Base-by-base conservation (phyloP, 495 filamentous ascomycete species). In the Podospora sp. region DNA sequence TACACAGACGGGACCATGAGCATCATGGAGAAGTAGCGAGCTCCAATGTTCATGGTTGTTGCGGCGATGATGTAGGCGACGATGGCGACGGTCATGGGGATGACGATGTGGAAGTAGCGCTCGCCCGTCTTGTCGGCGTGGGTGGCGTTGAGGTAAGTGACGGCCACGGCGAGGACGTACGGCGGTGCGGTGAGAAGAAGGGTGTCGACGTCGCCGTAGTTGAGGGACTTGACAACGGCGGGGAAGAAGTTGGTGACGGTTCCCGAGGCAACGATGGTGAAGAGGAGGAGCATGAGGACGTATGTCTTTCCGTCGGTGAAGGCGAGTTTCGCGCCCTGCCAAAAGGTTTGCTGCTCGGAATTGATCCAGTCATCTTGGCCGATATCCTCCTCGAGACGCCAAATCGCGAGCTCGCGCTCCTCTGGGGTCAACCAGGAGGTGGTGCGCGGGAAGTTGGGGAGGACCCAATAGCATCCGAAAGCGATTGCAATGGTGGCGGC, bases 171-270 rank as follows among this genome's bases (percentile, higher is more conserved):
- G 16, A 95, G 82, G 6, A 90, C 84, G 73, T 92, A 92, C 1
- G 90, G 90, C 0, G 92, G 92, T 0, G 88, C 89, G 5, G 91
- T 94, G 27, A 96, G 84, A 2, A 93, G 85, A 11, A 95, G 86
- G 0, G 92, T 89, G 21, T 82, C 73, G 68, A 92, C 87, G 18
- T 82, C 81, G 65, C 71, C 75, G 73, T 87, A 91, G 8, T 87
- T 83, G 6, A 96, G 81, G 1, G 92, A 94, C 50, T 84, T 81
- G 35, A 95, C 92, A 24, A 96, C 90, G 16, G 91, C 90, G 0
- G 92, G 92, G 80, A 96, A 94, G 84, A 95, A 95, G 76, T 95
- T 94, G n/a, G 91, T 92, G 9, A 92, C 88, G 2, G 89, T 89
- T 59, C 86, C 88, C 27, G 87, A 86, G 27, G 88, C 85, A 16